These are phyloP conservation scores for Cryptococcus sp. DNA, from an alignment of 1,284 basidiomycete genomes.

Conservation along the genomic window DNA sequence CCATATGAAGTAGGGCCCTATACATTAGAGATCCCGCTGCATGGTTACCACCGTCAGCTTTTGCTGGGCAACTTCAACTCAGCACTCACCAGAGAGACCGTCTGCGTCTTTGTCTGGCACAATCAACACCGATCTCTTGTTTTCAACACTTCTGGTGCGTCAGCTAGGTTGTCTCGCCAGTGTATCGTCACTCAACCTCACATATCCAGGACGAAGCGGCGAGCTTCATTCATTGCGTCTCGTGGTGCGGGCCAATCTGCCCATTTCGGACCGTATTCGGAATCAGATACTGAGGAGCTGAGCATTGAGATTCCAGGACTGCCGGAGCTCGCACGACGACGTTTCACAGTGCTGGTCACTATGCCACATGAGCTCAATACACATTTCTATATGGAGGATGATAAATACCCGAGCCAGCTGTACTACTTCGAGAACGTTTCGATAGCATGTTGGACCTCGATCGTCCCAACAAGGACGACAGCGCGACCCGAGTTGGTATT, in stretches of 20 bases:
- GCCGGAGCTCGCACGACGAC: background rate
- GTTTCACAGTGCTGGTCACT: no score
- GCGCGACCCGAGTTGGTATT: no score
- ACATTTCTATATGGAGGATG: no score
- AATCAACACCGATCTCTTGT: constrained; percentile 32
- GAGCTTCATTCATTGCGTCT: constrained; percentile 26
- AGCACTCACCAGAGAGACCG: constrained; percentile 33
- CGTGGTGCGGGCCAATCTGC: constrained; percentile 42
- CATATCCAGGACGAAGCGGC: constrained; percentile 40
- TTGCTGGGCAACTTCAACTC: background rate
- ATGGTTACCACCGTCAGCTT: background rate
- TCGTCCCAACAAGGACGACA: no score
- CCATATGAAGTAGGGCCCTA: constrained; percentile 30
- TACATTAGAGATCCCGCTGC: constrained; percentile 40
- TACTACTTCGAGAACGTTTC: no score
- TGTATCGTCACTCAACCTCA: constrained; percentile 12
- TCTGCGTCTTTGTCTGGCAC: constrained; percentile 49
- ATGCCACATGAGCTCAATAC: no score
- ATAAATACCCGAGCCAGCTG: no score
- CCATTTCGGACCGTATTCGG: constrained; percentile 31
- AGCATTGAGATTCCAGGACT: background rate
- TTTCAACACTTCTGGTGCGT: constrained; percentile 19
- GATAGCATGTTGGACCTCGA: no score
- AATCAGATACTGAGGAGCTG: constrained; percentile 3
- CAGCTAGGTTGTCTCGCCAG: background rate